Evolutionary conservation across 176 grass and related monocot genomes (phyloP), one percentile per base, ranked within the genome.

Genomic region (Eragrostis curvula): DNA sequence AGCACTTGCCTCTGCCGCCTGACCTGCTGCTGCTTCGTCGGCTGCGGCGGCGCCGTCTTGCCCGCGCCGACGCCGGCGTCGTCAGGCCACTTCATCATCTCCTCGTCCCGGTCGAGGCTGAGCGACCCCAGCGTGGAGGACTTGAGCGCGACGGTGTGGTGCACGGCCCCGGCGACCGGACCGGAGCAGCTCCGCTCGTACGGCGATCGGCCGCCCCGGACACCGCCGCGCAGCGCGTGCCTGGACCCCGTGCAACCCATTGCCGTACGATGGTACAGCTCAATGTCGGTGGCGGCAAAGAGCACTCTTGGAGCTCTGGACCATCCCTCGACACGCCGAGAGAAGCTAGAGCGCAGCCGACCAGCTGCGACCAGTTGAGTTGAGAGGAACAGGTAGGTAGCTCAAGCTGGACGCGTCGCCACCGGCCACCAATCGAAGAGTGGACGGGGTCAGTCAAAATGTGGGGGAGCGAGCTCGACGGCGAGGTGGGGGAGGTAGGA

Each of bases 241-340:
- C 89, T 92, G 45, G 95, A 97, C 56, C 92, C 85, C 32, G 92
- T 87, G 87, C 95, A 97, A 75, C 95, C 95, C 95, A 97, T 97
- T 29, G 0, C 27, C 50, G 11, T 0, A 20, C 7, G 0, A 66
- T 18, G 25, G 28, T 29, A 42, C 63, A 5, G 49, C 70, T 68
- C 85, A 81, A 74, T 73, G 25, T 68, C 77, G 74, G 47, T 66
- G 25, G 62, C 70, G 25, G 50, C n/a, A 45, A 14, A 21, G 50
- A 73, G 40, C 24, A 25, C 81, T 66, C 20, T 28, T 18, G 60
- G 48, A 56, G 25, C 47, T 16, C 59, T 44, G 27, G 30, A 70
- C 52, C 85, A 82, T 76, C 51, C 28, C 14, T 52, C 21, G 70
- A 75, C 78, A 73, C 23, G 16, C 30, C 46, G 46, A 68, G 41